Conservation (phyloP, 1,284 basidiomycete genomes). For the Ceraceosorus bombacis region DNA sequence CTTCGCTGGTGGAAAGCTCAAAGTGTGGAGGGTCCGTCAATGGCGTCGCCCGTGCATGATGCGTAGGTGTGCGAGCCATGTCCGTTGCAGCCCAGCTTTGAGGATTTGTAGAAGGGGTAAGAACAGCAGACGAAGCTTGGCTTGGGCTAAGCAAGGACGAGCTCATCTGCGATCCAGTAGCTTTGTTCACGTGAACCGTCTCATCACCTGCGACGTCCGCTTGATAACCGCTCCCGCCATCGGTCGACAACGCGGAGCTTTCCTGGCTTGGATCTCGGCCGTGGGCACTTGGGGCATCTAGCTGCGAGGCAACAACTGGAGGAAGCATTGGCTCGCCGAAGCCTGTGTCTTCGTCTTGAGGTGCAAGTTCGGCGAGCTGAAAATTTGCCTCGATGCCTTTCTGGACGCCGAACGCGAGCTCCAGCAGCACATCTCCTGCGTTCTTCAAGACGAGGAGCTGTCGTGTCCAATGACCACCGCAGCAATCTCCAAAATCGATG, state of each 20-base stretch:
- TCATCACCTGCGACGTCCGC: no score
- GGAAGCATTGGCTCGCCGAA: background rate
- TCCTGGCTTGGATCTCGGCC: no score
- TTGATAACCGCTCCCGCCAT: no score
- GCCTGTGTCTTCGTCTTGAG: slow-evolving; percentile 20
- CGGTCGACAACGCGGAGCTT: no score
- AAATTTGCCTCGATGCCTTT: slow-evolving; percentile 52
- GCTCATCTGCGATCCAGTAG: no score
- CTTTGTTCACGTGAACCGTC: no score
- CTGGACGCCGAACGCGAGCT: slow-evolving; percentile 51
- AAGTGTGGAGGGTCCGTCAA: slow-evolving; percentile 26
- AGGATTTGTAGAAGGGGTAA: no score
- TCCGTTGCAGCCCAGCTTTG: no score
- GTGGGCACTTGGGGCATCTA: no score
- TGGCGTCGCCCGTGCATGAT: slow-evolving; percentile 20
- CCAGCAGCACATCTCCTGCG: slow-evolving; percentile 50
- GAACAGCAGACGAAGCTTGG: no score
- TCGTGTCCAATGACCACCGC: slow-evolving; percentile 52
- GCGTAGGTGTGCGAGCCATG: slow-evolving; percentile 24
- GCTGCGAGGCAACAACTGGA: no score
- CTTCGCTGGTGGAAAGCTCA: slow-evolving; percentile 11
- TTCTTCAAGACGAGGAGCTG: slow-evolving; percentile 53
- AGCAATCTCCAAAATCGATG: slow-evolving; percentile 53
- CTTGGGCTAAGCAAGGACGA: no score
- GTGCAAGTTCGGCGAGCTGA: slow-evolving; percentile 49